A percentile compares a stretch with the other conserved stretches of the same genome.
Evolutionary conservation across 2,329 filamentous ascomycete species (phyloP).

Genomic region (Pyricularia pennisetigena): DNA sequence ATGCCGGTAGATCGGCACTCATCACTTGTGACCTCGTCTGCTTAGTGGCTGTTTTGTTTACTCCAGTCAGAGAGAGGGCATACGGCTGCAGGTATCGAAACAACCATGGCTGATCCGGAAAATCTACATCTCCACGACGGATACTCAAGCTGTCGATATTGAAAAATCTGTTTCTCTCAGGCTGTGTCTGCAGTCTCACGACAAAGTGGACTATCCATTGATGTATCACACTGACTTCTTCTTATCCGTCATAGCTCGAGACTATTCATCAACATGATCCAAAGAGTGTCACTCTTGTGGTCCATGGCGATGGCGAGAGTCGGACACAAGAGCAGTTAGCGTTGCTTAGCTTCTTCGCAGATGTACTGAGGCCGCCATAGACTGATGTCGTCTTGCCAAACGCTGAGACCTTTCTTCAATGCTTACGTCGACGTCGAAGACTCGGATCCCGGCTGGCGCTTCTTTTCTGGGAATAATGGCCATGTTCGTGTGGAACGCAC

Average conservation of each 20-base stretch:
- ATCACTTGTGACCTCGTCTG: neutral
- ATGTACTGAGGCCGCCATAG: neutral
- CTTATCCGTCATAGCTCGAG: neutral
- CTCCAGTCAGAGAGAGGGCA: neutral
- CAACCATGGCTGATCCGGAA: neutral
- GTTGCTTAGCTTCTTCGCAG: neutral
- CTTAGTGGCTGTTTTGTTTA: neutral
- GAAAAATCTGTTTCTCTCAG: neutral
- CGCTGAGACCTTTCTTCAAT: neutral
- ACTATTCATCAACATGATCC: constrained; percentile 5
- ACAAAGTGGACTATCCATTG: neutral
- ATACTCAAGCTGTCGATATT: neutral
- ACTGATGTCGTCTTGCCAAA: neutral
- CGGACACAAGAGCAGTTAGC: neutral
- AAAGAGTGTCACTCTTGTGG: constrained; percentile 5
- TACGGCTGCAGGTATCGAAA: neutral
- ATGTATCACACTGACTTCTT: neutral
- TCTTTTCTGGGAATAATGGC: neutral
- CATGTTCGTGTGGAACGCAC: neutral
- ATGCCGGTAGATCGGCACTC: neutral
- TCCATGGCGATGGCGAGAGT: neutral
- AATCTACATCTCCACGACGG: neutral
- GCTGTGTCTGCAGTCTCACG: neutral
- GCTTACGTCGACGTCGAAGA: neutral
- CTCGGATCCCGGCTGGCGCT: neutral